Percentiles rank a stretch among this genome's conserved stretches.
These are phyloP conservation scores for Polytrichum commune DNA, from an alignment of 225 moss, liverwort and hornwort genomes.

Conservation along the genomic window DNA sequence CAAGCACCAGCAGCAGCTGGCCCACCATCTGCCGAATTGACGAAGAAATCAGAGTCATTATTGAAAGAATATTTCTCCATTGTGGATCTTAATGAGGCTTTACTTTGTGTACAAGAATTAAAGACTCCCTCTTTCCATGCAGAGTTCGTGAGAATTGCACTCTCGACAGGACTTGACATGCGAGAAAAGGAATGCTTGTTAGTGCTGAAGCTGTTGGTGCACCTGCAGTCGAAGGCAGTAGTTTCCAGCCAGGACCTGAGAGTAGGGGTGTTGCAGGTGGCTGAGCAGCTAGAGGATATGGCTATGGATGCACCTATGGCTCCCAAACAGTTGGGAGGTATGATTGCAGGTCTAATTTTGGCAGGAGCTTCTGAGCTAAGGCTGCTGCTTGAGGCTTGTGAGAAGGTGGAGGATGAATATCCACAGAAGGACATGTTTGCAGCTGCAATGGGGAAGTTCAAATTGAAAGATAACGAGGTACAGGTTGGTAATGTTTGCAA, in stretches of 20 bases:
- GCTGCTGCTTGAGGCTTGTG: conserved; percentile 43
- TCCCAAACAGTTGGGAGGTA: conserved; percentile 51
- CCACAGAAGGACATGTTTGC: conserved; percentile 30
- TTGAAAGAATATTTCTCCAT: conserved; percentile 56
- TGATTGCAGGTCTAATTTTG: conserved; percentile 42
- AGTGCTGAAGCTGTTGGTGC: conserved; percentile 52
- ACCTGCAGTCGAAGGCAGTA: conserved; percentile 40
- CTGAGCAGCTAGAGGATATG: conserved; percentile 59
- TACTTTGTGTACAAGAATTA: conserved; percentile 57
- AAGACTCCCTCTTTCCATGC: conserved; percentile 41
- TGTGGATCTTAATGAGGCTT: conserved; percentile 53
- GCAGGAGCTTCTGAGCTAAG: conserved; percentile 34
- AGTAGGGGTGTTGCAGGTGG: conserved; percentile 39
- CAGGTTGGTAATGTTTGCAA: conserved; percentile 38
- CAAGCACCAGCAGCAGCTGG: conserved; percentile 10
- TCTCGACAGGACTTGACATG: conserved; percentile 49
- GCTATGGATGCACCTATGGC: conserved; percentile 62
- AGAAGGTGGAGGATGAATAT: conserved; percentile 42
- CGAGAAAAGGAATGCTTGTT: conserved; percentile 54
- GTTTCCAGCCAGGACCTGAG: conserved; percentile 45
- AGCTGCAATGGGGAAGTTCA: conserved; percentile 31
- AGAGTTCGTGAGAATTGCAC: conserved; percentile 42
- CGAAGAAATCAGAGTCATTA: conserved; percentile 51
- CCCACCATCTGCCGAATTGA: conserved; percentile 23
- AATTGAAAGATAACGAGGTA: conserved; percentile 34